Conservation (phyloP, 2,329 filamentous ascomycete genomes). For the Aspergillus alliaceus region DNA sequence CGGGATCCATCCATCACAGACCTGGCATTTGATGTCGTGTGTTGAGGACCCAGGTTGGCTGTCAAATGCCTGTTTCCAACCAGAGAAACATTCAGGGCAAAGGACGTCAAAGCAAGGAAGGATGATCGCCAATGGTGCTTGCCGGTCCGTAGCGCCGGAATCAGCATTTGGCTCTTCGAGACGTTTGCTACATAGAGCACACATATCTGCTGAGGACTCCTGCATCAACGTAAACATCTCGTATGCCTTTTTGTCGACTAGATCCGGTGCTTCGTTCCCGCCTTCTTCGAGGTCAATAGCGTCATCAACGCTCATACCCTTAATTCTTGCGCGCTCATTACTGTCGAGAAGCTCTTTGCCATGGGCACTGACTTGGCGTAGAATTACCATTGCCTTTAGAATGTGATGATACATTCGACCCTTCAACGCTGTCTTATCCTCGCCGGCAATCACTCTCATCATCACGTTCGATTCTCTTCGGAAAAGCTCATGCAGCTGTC, state of each 20-base stretch:
- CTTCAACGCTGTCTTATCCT: conserved; percentile 67
- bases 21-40: conserved; percentile 59
- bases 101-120: conserved; percentile 85
- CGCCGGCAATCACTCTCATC: conserved; percentile 70
- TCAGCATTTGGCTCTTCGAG: conserved; percentile 57
- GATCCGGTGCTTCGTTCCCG: conserved; percentile 56
- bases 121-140: conserved; percentile 65
- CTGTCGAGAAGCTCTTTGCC: conserved; percentile 87
- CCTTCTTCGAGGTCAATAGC: conserved; percentile 89
- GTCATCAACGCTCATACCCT: conserved; percentile 78
- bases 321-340: conserved; percentile 75
- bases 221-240: conserved; percentile 82
- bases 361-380: conserved; percentile 89
- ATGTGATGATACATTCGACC: conserved; percentile 94
- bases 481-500: conserved; percentile 79
- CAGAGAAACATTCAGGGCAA: conserved; percentile 70
- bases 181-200: conserved; percentile 67
- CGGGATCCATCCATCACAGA: conserved; percentile 66
- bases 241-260: conserved; percentile 73
- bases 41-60: conserved; percentile 44
- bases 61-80: conserved; percentile 57
- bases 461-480: conserved; percentile 76
- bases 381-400: conserved; percentile 82
- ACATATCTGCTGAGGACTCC: conserved; percentile 75
- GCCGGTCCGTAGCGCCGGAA: conserved; percentile 53